A percentile compares a stretch with the other conserved stretches of the same genome.
phyloP scores from a whole-genome alignment of 345 rosid genomes.

The Anastatica hierochuntica region DNA sequence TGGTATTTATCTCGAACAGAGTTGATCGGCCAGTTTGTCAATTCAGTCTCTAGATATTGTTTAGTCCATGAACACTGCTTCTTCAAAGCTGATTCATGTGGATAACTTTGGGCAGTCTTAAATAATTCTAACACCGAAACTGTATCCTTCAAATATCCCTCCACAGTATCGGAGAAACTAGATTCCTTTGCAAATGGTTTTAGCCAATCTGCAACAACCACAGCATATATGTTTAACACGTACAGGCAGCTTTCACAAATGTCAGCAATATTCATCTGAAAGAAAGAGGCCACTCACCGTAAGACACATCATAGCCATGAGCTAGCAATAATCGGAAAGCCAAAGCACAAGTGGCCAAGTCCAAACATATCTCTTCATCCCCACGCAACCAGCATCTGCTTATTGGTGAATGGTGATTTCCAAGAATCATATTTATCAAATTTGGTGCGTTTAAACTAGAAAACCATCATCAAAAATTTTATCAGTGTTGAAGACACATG shows the following conservation, averaged over 20 bases:
- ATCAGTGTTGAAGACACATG: neutral
- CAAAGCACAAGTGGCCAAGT: conserved; percentile 52
- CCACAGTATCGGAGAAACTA: conserved; percentile 38
- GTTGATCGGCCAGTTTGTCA: conserved; percentile 28
- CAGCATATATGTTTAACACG: neutral
- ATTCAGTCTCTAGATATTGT: conserved; percentile 37
- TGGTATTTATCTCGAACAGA: conserved; percentile 25
- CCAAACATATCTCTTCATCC: conserved; percentile 52
- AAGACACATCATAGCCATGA: conserved; percentile 61
- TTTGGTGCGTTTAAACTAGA: neutral
- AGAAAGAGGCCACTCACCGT: conserved; percentile 38
- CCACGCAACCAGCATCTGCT: conserved; percentile 71
- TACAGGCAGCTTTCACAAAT: neutral
- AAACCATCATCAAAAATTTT: neutral
- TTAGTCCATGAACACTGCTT: conserved; percentile 46
- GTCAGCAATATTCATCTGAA: neutral
- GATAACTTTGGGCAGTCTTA: conserved; percentile 52
- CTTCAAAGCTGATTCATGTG: conserved; percentile 43
- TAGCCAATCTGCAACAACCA: conserved; percentile 42
- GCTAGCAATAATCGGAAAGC: conserved; percentile 62
- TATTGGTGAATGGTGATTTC: conserved; percentile 17
- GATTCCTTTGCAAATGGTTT: conserved; percentile 41
- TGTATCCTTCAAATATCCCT: conserved; percentile 48
- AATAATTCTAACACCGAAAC: conserved; percentile 51
- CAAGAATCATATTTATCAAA: neutral